Base-by-base conservation (phyloP, 495 filamentous ascomycete species). In the Lasiosphaeris hirsuta region DNA sequence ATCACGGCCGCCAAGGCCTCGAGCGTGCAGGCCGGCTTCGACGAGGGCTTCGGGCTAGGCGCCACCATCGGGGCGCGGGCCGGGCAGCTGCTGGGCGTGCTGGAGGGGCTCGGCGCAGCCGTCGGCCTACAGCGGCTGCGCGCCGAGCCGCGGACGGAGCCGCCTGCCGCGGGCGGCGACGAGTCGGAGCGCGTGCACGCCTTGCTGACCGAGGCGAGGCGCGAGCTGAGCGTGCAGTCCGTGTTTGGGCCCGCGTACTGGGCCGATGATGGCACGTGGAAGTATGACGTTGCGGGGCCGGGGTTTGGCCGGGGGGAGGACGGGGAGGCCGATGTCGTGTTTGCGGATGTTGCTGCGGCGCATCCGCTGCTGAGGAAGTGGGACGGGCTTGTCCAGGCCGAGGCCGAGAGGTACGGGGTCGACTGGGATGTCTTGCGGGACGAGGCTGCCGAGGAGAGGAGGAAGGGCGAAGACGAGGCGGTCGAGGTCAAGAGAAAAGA, bases 41-140 rank as follows among this genome's bases (percentile, higher is more conserved):
- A 97, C 68, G 87, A 91, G 53, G 92, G 91, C 0, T 97, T 88
- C 58, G 69, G 78, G 1, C 76, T 96, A 2, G 94, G 93, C 35
- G 91, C 90, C 3, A 79, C 84, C 23, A 70, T 96, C 33, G 93
- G 93, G 2, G 73, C 87, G 63, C 76, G 80, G 0, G 86, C 84
- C 0, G 92, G 92, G 0, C 83, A 80, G 34, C 65, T 91, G 13
- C 68, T 94, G 4, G 91, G 91, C 0, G 72, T 86, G 7, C 58
- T 95, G 15, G 87, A 93, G 65, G 89, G 87, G 0, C 53, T 93
- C 14, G 61, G 66, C 48, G 67, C 72, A 63, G 66, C 78, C 35
- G 41, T 74, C 33, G 35, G 48, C 30, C 66, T 30, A 5, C 23
- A 30, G 23, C 23, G 23, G 23, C 5, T 30, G 23, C 23, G 23